Evolutionary conservation across 2,329 filamentous ascomycete genomes (phyloP), one percentile per base, ranked within the genome.

Genomic region (Podosphaera xanthii): DNA sequence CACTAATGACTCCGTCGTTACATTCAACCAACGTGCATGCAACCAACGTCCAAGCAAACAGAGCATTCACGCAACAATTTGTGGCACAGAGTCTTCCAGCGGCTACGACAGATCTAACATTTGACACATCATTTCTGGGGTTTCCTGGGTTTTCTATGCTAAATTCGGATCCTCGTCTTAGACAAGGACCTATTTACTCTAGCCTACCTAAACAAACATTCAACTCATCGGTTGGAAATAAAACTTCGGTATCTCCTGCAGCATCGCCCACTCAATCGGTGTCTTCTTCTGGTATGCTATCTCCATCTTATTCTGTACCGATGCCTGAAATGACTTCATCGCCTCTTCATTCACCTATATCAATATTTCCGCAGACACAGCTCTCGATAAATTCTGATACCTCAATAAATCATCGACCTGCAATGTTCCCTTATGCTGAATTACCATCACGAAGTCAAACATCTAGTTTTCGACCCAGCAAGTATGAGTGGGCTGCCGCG

Each of bases 1-100:
- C 34, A 38, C 46, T 65, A n/a, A 57, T 59, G 10, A 60, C 63
- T n/a, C 57, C 62, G 50, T 53, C 63, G 61, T 67, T 67, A 57
- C 62, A 66, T 22, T 22, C 22, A 22, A 22, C 22, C 22, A 22
- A 22, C 22, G 22, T 22, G 22, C 9, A 6, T 22, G 9, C 36
- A 36, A 68, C 70, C 61, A 68, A 66, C 42, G 63, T 82, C 52
- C 77, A 80, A 63, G 76, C 84, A 53, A 74, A 81, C 64, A 72
- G 77, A 33, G 77, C 75, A 2, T 74, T 80, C 60, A 71, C 72
- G 3, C 73, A 76, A 55, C 71, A 74, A 46, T 72, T 74, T 44
- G 66, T 71, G 14, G 73, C 77, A 40, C 69, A 69, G 62, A 71
- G 70, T 2, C 71, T 71, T 9, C 35, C 69, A 3, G 57, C 61